Percentiles rank a stretch among this genome's conserved stretches.
phyloP scores from a whole-genome alignment of 768 basidiomycete species.

The Lentinula lateritia region DNA sequence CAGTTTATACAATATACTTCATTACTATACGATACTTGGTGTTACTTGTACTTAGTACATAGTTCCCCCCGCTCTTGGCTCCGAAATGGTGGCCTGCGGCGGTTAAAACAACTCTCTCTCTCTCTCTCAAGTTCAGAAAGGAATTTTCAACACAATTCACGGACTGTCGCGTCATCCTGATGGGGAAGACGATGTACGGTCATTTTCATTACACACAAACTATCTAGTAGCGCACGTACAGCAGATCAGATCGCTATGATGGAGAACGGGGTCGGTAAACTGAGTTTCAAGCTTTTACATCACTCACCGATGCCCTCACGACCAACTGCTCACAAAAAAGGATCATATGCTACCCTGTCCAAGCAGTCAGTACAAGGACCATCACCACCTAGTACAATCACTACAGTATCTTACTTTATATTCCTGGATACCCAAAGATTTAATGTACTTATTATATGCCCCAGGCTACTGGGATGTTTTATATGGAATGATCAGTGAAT shows the following conservation, averaged over 20 bases:
- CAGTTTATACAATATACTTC: too few relatives aligned
- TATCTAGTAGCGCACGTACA: conserved; percentile 66
- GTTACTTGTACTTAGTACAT: too few relatives aligned
- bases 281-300: conserved; percentile 5
- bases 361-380: conserved; percentile 53
- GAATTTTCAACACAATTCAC: too few relatives aligned
- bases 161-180: too few relatives aligned
- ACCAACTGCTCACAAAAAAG: conserved; percentile 56
- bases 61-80: too few relatives aligned
- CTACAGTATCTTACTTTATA: background rate
- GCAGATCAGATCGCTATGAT: conserved; percentile 88
- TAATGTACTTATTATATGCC: background rate
- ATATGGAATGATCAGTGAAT: conserved; percentile 49
- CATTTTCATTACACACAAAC: too few relatives aligned
- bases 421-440: background rate
- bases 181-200: too few relatives aligned
- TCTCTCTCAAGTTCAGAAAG: too few relatives aligned
- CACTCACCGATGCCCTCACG: conserved; percentile 40
- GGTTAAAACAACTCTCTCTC: too few relatives aligned
- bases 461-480: background rate
- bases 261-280: conserved; percentile 56
- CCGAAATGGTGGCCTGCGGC: too few relatives aligned
- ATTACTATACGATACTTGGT: too few relatives aligned
- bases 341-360: conserved; percentile 67
- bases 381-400: background rate